Percentiles rank a stretch among this genome's conserved stretches.
Conservation (phyloP, 345 rosid species). For the Camelina sativa region DNA sequence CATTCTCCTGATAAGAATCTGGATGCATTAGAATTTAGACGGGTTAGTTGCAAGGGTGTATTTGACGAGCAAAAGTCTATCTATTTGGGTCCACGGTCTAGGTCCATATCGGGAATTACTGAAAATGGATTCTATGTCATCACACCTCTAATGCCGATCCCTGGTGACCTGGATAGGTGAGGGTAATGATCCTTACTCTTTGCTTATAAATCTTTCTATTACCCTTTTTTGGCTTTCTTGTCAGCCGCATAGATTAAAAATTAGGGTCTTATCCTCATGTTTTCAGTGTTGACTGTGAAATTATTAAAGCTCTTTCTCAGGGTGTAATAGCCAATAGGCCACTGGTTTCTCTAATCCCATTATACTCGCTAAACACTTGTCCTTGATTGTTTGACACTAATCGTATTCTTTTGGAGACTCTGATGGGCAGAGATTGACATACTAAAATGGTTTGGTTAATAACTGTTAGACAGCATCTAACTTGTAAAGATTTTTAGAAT, state of each 20-base stretch:
- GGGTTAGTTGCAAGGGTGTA: conserved; percentile 72
- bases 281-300: conserved; percentile 4
- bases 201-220: neutral
- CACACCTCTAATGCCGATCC: conserved; percentile 78
- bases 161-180: conserved; percentile 69
- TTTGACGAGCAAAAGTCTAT: conserved; percentile 72
- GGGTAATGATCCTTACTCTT: conserved; percentile 42
- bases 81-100: conserved; percentile 89
- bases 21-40: conserved; percentile 74
- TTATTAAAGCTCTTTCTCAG: neutral
- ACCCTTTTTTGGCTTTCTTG: neutral
- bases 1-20: conserved; percentile 53
- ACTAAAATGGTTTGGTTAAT: neutral
- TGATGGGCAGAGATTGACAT: conserved; percentile 10
- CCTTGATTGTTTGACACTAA: neutral
- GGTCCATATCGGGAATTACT: conserved; percentile 90
- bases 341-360: conserved; percentile 13
- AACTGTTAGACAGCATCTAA: conserved; percentile 14
- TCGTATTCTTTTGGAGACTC: neutral
- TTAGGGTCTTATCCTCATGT: conserved; percentile 3
- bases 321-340: conserved; percentile 20
- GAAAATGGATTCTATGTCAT: conserved; percentile 87
- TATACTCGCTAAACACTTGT: neutral
- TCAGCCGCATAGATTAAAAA: neutral
- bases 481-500: conserved; percentile 1